These are phyloP conservation scores for Withania somnifera DNA, from an alignment of 305 asterid species.

Conservation along the genomic window DNA sequence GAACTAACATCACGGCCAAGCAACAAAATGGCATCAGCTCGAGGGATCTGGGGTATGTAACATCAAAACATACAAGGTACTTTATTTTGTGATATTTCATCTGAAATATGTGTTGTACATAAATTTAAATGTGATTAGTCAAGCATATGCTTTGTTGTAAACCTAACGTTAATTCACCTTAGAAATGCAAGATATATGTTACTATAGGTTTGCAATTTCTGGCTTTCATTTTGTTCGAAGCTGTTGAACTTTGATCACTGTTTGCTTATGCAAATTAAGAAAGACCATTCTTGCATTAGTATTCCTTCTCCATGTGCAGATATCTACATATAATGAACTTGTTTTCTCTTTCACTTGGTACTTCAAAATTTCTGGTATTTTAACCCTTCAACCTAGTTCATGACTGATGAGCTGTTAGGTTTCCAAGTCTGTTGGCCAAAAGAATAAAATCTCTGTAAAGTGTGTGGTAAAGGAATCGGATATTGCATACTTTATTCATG, in stretches of 20 bases:
- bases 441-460: neutral
- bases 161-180: neutral
- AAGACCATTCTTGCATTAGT: neutral
- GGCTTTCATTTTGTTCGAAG: neutral
- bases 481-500: neutral
- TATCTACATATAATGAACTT: neutral
- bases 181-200: neutral
- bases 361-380: neutral
- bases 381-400: neutral
- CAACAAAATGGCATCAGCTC: constrained; percentile 64
- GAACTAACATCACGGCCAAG: constrained; percentile 83
- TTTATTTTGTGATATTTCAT: neutral
- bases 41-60: constrained; percentile 97
- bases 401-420: neutral
- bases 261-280: neutral
- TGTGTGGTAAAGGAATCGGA: neutral
- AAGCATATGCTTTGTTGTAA: neutral
- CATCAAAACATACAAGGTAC: neutral
- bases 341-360: neutral
- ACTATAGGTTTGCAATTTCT: neutral
- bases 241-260: neutral
- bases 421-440: neutral
- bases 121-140: neutral
- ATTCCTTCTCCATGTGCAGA: neutral
- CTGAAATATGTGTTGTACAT: neutral